Evolutionary conservation across 352 stramenopile genomes (phyloP).

Genomic region (Phytophthora chlamydospora): DNA sequence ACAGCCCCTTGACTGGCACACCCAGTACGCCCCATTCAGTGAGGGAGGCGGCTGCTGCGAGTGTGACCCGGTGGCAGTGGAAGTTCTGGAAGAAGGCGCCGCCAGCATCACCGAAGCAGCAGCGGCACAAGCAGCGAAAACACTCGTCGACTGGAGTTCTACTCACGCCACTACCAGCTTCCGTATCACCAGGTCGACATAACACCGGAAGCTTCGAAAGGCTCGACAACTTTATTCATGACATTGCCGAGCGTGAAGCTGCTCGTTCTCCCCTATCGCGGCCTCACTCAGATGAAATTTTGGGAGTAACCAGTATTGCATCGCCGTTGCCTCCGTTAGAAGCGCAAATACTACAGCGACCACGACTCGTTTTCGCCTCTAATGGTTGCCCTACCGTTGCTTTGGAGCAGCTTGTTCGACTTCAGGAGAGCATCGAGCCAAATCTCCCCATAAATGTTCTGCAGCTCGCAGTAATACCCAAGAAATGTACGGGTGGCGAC

Average conservation of each 20-base stretch:
- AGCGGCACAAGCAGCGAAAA: slow-evolving; percentile 28
- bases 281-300: slow-evolving; percentile 2
- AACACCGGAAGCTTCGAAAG: slow-evolving; percentile 1
- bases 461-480: slow-evolving; percentile 50
- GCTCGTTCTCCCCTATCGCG: background rate
- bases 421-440: slow-evolving; percentile 42
- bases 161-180: slow-evolving; percentile 16
- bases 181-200: slow-evolving; percentile 11
- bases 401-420: slow-evolving; percentile 60
- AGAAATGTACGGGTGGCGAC: slow-evolving; percentile 53
- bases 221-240: slow-evolving; percentile 17
- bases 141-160: slow-evolving; percentile 9
- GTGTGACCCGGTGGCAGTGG: slow-evolving; percentile 25
- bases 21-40: slow-evolving; percentile 8
- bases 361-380: slow-evolving; percentile 45
- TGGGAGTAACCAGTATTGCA: background rate
- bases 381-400: slow-evolving; percentile 22
- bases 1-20: background rate
- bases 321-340: slow-evolving; percentile 42
- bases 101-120: slow-evolving; percentile 7
- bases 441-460: slow-evolving; percentile 38
- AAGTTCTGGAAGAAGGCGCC: slow-evolving; percentile 29
- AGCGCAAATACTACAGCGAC: slow-evolving; percentile 47
- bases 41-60: slow-evolving; percentile 11
- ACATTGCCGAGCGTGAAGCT: slow-evolving; percentile 14